Conservation (phyloP, 257 asterid genomes). For the Jacaranda mimosifolia region DNA sequence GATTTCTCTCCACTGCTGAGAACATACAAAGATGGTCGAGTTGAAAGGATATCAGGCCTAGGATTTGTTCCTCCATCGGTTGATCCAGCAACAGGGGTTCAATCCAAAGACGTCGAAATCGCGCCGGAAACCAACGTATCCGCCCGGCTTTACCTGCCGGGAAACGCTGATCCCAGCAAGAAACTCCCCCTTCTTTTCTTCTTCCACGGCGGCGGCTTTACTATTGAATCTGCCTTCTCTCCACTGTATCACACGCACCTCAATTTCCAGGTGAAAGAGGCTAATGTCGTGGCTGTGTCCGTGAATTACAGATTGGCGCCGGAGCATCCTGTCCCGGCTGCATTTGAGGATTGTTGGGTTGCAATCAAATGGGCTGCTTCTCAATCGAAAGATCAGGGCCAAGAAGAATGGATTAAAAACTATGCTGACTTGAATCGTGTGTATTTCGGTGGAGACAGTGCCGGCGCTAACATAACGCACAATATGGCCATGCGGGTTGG, state of each 20-base stretch:
- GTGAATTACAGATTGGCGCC: constrained; percentile 70
- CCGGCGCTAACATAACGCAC: constrained; percentile 64
- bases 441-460: constrained; percentile 66
- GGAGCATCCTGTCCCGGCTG: constrained; percentile 59
- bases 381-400: constrained; percentile 30
- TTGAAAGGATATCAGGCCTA: constrained; percentile 41
- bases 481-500: constrained; percentile 51
- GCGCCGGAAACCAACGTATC: constrained; percentile 35
- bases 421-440: constrained; percentile 53
- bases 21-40: constrained; percentile 55
- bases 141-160: constrained; percentile 56
- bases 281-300: constrained; percentile 53
- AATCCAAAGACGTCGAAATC: constrained; percentile 55
- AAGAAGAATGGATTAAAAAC: constrained; percentile 46
- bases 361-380: constrained; percentile 55
- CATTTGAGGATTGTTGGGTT: constrained; percentile 68
- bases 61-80: constrained; percentile 39
- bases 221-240: constrained; percentile 53
- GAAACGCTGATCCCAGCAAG: background rate
- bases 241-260: constrained; percentile 44
- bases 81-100: constrained; percentile 57
- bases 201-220: constrained; percentile 73
- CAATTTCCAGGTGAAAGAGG: constrained; percentile 41
- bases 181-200: constrained; percentile 65
- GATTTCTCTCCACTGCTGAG: constrained; percentile 50